Conservation (phyloP, 2,329 filamentous ascomycete species). For the Penicillium sp. region DNA sequence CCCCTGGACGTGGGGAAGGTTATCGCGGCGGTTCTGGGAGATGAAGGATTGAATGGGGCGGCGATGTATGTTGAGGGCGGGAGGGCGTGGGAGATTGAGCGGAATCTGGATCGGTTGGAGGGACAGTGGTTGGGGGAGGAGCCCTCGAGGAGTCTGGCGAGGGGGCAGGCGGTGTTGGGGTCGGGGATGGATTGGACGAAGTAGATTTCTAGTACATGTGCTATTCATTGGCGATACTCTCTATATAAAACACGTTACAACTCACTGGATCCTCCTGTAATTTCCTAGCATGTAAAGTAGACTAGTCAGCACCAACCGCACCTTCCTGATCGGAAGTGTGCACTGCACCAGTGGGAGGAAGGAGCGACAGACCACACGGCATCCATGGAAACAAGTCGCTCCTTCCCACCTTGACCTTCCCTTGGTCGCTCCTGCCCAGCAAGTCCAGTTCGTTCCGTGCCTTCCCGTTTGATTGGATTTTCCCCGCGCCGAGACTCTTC, state of each 20-base stretch:
- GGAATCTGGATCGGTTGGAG: constrained; percentile 47
- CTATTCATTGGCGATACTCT: neutral
- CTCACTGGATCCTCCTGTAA: too few relatives aligned
- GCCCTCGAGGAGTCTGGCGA: constrained; percentile 37
- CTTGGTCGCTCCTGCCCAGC: neutral
- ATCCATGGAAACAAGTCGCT: too few relatives aligned
- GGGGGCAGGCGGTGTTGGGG: constrained; percentile 39
- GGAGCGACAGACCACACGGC: too few relatives aligned
- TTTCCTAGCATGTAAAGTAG: too few relatives aligned
- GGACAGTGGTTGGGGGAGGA: constrained; percentile 50
- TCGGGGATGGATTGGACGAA: neutral
- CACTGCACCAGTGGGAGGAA: too few relatives aligned
- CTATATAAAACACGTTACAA: too few relatives aligned
- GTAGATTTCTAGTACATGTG: neutral
- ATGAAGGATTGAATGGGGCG: constrained; percentile 43
- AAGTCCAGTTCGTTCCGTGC: too few relatives aligned
- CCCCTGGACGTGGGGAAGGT: constrained; percentile 47
- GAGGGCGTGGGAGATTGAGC: constrained; percentile 51
- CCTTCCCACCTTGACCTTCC: too few relatives aligned
- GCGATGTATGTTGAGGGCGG: constrained; percentile 51
- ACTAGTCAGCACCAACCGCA: too few relatives aligned
- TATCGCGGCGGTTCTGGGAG: constrained; percentile 41
- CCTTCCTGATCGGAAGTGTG: too few relatives aligned
- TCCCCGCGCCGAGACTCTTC: neutral
- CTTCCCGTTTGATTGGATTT: too few relatives aligned